Conservation (phyloP, 1,139 yeast species). For the Debaryomyces sp. region DNA sequence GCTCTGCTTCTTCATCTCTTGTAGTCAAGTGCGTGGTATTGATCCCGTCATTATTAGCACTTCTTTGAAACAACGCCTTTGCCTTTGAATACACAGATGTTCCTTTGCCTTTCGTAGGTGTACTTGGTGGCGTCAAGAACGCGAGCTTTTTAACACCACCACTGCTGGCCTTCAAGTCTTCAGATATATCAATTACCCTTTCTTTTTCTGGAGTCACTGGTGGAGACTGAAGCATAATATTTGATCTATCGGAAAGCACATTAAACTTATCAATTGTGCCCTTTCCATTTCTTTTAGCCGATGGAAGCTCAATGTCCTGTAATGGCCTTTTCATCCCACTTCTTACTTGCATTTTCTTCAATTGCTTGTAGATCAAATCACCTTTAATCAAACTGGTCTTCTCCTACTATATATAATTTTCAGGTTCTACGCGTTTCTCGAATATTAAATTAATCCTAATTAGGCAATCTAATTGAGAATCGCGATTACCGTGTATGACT, state of each 20-base stretch:
- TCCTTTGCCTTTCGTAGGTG: conserved; percentile 24
- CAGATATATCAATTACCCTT: conserved; percentile 20
- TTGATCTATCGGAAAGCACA: conserved; percentile 7
- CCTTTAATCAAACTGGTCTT: not conserved
- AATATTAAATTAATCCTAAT: conserved; percentile 5
- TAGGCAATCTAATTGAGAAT: conserved; percentile 8
- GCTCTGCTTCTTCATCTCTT: conserved; percentile 61
- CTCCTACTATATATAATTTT: conserved; percentile 3
- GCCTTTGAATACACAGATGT: conserved; percentile 45
- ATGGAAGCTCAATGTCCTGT: conserved; percentile 2
- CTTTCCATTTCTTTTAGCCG: not conserved
- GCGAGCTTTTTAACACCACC: conserved; percentile 13
- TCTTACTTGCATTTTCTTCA: conserved; percentile 1
- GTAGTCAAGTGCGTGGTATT: conserved; percentile 39
- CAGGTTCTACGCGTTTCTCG: conserved; percentile 4
- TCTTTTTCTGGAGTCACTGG: conserved; percentile 41
- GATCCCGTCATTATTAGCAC: conserved; percentile 25
- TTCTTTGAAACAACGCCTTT: conserved; percentile 63
- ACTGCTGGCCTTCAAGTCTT: conserved; percentile 10
- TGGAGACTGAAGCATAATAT: conserved; percentile 22
- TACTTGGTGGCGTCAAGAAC: conserved; percentile 25
- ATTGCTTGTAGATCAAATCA: not conserved
- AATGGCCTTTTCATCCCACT: conserved; percentile 1
- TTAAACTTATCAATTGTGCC: not conserved
- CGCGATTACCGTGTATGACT: conserved; percentile 8